These are phyloP conservation scores for Echinosophora koreensis DNA, from an alignment of 306 rosid genomes.

Conservation along the genomic window DNA sequence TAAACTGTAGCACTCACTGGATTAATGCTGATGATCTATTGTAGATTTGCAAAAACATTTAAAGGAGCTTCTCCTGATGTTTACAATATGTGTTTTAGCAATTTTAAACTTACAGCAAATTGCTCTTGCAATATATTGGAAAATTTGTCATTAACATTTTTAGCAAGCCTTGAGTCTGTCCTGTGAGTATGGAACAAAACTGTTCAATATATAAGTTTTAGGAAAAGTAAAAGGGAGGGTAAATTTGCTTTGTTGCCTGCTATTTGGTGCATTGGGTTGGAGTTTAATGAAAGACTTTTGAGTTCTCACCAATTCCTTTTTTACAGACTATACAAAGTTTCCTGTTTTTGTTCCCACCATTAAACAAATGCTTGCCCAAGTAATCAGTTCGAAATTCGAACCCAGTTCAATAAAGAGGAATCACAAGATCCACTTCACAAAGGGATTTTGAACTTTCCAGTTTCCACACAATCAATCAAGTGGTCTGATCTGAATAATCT, in stretches of 20 bases:
- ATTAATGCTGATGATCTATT: constrained; percentile 8
- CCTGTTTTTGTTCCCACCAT: not conserved
- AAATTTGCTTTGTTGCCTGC: not conserved
- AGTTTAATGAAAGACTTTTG: not conserved
- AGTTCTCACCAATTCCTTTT: no score
- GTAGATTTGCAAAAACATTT: not conserved
- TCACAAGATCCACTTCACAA: not conserved
- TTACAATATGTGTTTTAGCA: not conserved
- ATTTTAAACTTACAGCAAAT: not conserved
- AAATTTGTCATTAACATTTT: not conserved
- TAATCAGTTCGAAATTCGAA: not conserved
- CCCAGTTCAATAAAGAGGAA: not conserved
- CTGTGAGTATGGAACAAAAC: not conserved
- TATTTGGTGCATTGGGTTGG: not conserved
- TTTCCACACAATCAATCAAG: not conserved
- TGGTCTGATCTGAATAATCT: not conserved
- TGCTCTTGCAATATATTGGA: not conserved
- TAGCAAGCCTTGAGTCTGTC: not conserved
- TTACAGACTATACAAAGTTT: not conserved
- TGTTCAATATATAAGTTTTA: not conserved
- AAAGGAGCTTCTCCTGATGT: constrained; percentile 7
- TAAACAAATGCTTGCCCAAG: not conserved
- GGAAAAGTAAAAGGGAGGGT: not conserved
- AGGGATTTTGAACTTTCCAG: constrained; percentile 2
- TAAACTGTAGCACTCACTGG: constrained; percentile 2